Evolutionary conservation across 768 basidiomycete species (phyloP).

Genomic region (Termitomyces sp.): DNA sequence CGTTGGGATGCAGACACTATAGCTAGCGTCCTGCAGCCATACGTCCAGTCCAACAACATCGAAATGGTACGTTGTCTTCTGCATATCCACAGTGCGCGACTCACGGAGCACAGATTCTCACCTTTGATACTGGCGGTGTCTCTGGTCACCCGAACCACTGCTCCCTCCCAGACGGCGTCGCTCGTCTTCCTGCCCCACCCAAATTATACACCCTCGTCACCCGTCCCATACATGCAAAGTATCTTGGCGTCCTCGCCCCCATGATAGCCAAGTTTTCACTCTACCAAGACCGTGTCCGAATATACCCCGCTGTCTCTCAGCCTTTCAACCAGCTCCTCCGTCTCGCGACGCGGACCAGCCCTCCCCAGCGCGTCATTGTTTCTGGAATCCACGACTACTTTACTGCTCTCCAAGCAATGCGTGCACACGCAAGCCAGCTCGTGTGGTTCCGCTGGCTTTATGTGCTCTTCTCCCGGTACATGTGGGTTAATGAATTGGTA

Average conservation of each 20-base stretch:
- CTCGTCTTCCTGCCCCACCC: constrained; percentile 33
- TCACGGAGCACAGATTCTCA: constrained; percentile 56
- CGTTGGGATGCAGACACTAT: constrained; percentile 61
- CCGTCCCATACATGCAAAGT: constrained; percentile 53
- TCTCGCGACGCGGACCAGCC: not conserved
- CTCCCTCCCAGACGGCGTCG: constrained; percentile 56
- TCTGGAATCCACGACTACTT: constrained; percentile 52
- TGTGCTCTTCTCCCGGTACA: constrained; percentile 73
- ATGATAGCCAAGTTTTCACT: constrained; percentile 44
- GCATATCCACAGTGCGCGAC: constrained; percentile 1
- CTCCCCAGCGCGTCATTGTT: constrained; percentile 40
- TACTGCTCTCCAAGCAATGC: constrained; percentile 62
- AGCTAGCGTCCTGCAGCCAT: constrained; percentile 51
- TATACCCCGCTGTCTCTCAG: not conserved
- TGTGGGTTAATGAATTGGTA: constrained; percentile 90
- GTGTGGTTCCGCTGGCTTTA: constrained; percentile 91
- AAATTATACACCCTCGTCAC: constrained; percentile 58
- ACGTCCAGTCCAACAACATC: constrained; percentile 53
- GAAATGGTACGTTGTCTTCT: constrained; percentile 42
- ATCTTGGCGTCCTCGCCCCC: constrained; percentile 49
- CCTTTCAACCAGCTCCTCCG: not conserved
- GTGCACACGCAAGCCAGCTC: constrained; percentile 66
- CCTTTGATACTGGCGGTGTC: constrained; percentile 73
- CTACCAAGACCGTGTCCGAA: constrained; percentile 6
- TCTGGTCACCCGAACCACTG: constrained; percentile 87